Percentiles rank a stretch among this genome's conserved stretches.
phyloP scores from a whole-genome alignment of 208 protist genomes.

The Trypanosoma congolense region DNA sequence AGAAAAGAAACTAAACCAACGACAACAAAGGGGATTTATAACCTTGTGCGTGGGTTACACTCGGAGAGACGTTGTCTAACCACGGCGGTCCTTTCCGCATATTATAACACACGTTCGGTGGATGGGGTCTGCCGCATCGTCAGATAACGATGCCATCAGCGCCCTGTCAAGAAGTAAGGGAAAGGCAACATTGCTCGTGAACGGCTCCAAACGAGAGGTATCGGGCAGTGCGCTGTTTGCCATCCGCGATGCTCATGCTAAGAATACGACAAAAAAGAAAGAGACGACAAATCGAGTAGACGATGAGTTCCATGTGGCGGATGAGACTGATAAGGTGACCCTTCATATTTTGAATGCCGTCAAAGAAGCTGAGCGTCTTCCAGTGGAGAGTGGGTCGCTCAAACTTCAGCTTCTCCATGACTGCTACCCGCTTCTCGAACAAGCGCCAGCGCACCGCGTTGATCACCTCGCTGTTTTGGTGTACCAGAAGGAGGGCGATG shows the following conservation, averaged over 20 bases:
- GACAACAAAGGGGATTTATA: too few relatives aligned
- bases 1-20: too few relatives aligned
- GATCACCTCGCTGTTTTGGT: slow-evolving; percentile 72
- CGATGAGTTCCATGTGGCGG: slow-evolving; percentile 34
- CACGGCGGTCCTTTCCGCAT: too few relatives aligned
- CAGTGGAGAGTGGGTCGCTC: slow-evolving; percentile 27
- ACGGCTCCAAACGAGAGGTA: slow-evolving; percentile 2
- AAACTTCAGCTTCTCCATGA: slow-evolving; percentile 48
- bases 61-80: too few relatives aligned
- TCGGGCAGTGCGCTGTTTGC: neutral
- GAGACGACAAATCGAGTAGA: slow-evolving; percentile 14
- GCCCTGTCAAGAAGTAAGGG: neutral
- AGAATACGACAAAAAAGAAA: slow-evolving; percentile 12
- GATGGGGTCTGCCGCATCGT: slow-evolving; percentile 20
- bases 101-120: too few relatives aligned
- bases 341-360: slow-evolving; percentile 59
- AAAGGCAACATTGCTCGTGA: slow-evolving; percentile 18
- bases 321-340: slow-evolving; percentile 46
- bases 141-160: neutral
- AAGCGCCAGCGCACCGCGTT: slow-evolving; percentile 47
- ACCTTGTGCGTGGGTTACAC: too few relatives aligned
- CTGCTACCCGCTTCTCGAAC: slow-evolving; percentile 64
- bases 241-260: neutral
- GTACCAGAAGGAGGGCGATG: slow-evolving; percentile 74
- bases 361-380: slow-evolving; percentile 47